Percentiles rank a stretch among this genome's conserved stretches.
These are phyloP conservation scores for Solanum virginianum DNA, from an alignment of 257 asterid genomes.

Conservation along the genomic window DNA sequence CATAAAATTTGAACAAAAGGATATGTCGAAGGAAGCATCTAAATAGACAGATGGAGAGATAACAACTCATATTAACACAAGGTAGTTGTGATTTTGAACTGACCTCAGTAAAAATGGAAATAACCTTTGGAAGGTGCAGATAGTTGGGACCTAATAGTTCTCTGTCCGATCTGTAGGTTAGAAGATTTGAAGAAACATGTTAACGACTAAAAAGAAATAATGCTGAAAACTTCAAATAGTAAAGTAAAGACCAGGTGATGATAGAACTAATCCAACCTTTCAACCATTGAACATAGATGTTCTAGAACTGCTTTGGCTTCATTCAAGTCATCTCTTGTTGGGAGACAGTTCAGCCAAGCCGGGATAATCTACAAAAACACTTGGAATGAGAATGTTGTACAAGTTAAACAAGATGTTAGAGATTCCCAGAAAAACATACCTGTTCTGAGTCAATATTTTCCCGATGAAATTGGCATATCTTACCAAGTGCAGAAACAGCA, in stretches of 20 bases:
- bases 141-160: slow-evolving; percentile 83
- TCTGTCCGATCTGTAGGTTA: slow-evolving; percentile 53
- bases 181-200: background rate
- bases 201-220: background rate
- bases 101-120: slow-evolving; percentile 91
- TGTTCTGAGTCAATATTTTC: slow-evolving; percentile 76
- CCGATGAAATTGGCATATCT: slow-evolving; percentile 74
- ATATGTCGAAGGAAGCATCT: background rate
- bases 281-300: slow-evolving; percentile 91
- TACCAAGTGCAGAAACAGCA: slow-evolving; percentile 32
- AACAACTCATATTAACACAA: background rate
- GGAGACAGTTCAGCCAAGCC: slow-evolving; percentile 89
- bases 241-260: background rate
- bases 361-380: slow-evolving; percentile 51
- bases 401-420: background rate
- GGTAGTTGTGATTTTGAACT: slow-evolving; percentile 4
- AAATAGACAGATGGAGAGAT: background rate
- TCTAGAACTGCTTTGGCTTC: slow-evolving; percentile 92
- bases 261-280: slow-evolving; percentile 32
- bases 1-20: background rate
- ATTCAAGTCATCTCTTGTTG: slow-evolving; percentile 64
- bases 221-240: background rate
- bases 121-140: slow-evolving; percentile 83
- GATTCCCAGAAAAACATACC: slow-evolving; percentile 31
- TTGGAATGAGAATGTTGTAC: background rate